A percentile compares a stretch with the other conserved stretches of the same genome.
Evolutionary conservation across 2,329 filamentous ascomycete genomes (phyloP).

Genomic region (Lachnellula arida): DNA sequence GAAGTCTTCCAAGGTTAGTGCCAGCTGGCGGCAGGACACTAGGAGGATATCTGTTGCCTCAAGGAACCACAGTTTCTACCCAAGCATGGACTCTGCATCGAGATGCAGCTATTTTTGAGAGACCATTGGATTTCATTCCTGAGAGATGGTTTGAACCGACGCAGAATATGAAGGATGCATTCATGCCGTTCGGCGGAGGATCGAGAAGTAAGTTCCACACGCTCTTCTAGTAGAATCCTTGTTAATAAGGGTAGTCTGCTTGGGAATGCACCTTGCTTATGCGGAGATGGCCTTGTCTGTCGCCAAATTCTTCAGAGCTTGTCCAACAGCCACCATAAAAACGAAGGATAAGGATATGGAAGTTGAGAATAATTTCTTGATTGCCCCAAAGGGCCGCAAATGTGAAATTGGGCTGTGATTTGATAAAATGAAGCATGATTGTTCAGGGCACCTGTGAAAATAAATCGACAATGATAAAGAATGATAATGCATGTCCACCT

Average conservation of each 20-base stretch:
- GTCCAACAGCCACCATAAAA: constrained; percentile 34
- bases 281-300: constrained; percentile 51
- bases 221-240: background rate
- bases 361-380: constrained; percentile 33
- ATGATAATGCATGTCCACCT: too few species aligned
- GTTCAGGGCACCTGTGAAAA: background rate
- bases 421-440: too few species aligned
- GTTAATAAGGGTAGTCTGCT: constrained; percentile 36
- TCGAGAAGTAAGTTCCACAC: constrained; percentile 35
- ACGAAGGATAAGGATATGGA: constrained; percentile 37
- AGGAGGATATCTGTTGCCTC: constrained; percentile 32
- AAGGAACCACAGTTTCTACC: constrained; percentile 31
- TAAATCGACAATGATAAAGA: background rate
- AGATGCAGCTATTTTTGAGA: constrained; percentile 31
- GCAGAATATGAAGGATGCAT: constrained; percentile 43
- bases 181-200: constrained; percentile 50
- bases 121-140: constrained; percentile 35
- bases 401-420: background rate
- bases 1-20: constrained; percentile 27
- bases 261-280: constrained; percentile 52
- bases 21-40: constrained; percentile 29
- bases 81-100: constrained; percentile 38
- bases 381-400: constrained; percentile 21
- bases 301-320: constrained; percentile 48
- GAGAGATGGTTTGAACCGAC: constrained; percentile 36